These are phyloP conservation scores for Bipolaris gigantea DNA, from an alignment of 2,329 filamentous ascomycete genomes.

Conservation along the genomic window DNA sequence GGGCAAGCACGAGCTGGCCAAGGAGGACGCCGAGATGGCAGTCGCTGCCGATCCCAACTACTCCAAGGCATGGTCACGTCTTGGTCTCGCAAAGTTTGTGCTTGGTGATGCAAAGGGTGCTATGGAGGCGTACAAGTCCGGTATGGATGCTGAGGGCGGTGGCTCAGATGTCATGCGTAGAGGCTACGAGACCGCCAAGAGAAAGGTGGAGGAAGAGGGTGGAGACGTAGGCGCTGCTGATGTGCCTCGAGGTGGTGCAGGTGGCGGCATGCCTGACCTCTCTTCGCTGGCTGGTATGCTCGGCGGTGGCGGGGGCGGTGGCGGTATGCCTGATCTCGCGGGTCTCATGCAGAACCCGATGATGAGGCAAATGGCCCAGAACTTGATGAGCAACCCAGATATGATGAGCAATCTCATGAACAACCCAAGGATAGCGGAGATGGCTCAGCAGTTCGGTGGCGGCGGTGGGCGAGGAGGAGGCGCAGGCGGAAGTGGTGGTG, in stretches of 20 bases:
- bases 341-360: slow-evolving; percentile 74
- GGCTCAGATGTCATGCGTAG: slow-evolving; percentile 98
- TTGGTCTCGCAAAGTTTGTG: slow-evolving; percentile 89
- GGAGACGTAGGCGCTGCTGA: slow-evolving; percentile 54
- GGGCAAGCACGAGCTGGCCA: slow-evolving; percentile 80
- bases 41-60: slow-evolving; percentile 87
- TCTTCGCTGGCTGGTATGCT: slow-evolving; percentile 63
- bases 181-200: slow-evolving; percentile 91
- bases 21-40: slow-evolving; percentile 86
- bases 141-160: slow-evolving; percentile 92
- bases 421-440: slow-evolving; percentile 84
- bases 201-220: slow-evolving; percentile 79
- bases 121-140: slow-evolving; percentile 92
- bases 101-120: slow-evolving; percentile 86
- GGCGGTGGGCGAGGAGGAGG: slow-evolving; percentile 52
- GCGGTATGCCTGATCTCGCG: slow-evolving; percentile 83
- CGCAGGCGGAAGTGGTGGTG: slow-evolving; percentile 68
- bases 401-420: slow-evolving; percentile 90
- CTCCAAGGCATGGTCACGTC: slow-evolving; percentile 94
- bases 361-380: slow-evolving; percentile 97
- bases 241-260: slow-evolving; percentile 55
- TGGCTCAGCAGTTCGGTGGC: slow-evolving; percentile 73
- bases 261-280: slow-evolving; percentile 83
- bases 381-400: slow-evolving; percentile 94
- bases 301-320: slow-evolving; percentile 60